Evolutionary conservation across 2,329 filamentous ascomycete genomes (phyloP).

Genomic region (Clarireedia paspali): DNA sequence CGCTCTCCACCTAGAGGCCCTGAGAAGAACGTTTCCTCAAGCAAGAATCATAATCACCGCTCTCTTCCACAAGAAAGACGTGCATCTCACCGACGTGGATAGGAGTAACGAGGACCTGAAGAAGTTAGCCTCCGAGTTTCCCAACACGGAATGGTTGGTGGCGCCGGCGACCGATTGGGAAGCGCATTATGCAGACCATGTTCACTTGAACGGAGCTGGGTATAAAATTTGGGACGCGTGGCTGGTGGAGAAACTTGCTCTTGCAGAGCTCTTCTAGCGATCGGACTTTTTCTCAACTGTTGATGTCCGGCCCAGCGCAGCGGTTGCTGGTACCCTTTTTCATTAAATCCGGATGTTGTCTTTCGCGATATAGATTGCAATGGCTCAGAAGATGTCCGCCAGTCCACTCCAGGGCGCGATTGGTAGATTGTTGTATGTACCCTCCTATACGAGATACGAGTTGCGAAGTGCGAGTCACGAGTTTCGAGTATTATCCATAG

Average conservation of each 20-base stretch:
- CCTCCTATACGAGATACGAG: too few relatives aligned
- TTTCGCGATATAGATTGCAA: too few relatives aligned
- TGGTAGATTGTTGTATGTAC: too few relatives aligned
- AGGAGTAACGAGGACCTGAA: conserved; percentile 6
- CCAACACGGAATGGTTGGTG: conserved; percentile 5
- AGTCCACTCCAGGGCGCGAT: too few relatives aligned
- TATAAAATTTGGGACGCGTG: conserved; percentile 14
- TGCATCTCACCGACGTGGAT: conserved; percentile 3
- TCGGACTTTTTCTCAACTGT: neutral
- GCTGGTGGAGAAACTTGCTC: conserved; percentile 4
- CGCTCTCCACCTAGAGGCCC: conserved; percentile 5
- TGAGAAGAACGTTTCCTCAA: neutral
- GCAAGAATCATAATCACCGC: conserved; percentile 8
- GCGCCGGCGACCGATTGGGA: conserved; percentile 5
- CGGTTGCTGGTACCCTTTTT: too few relatives aligned
- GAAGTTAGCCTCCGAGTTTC: neutral
- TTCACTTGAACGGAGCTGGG: conserved; percentile 13
- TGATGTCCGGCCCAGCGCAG: neutral
- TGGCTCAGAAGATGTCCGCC: too few relatives aligned
- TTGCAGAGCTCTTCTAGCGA: neutral
- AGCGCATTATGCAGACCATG: conserved; percentile 11
- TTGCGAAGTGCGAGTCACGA: too few relatives aligned
- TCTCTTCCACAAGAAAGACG: conserved; percentile 11
- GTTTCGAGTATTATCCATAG: too few relatives aligned
- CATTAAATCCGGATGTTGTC: too few relatives aligned